These are phyloP conservation scores for Fusarium drepaniforme DNA, from an alignment of 2,329 filamentous ascomycete species.

Conservation along the genomic window DNA sequence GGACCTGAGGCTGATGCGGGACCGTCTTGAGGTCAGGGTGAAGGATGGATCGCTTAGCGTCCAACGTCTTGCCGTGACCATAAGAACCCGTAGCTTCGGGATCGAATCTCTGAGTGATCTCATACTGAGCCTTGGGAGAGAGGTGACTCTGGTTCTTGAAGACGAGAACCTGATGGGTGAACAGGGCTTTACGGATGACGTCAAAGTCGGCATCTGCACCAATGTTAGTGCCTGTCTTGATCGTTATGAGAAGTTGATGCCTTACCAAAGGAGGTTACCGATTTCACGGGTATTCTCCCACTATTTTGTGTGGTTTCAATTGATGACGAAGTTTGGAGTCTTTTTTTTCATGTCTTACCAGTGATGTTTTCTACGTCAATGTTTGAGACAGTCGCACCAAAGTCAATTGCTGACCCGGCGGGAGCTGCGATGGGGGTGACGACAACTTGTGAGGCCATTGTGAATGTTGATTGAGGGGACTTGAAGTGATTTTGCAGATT, in stretches of 20 bases:
- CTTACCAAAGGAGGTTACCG: slow-evolving; percentile 71
- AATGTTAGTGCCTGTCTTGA: slow-evolving; percentile 32
- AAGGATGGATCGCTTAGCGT: slow-evolving; percentile 73
- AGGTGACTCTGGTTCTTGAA: slow-evolving; percentile 76
- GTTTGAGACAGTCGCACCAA: slow-evolving; percentile 71
- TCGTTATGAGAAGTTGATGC: slow-evolving; percentile 4
- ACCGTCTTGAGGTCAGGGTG: slow-evolving; percentile 86
- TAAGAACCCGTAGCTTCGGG: slow-evolving; percentile 73
- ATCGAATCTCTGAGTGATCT: slow-evolving; percentile 81
- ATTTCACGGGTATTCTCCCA: slow-evolving; percentile 69
- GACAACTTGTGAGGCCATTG: slow-evolving; percentile 44
- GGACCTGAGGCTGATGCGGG: slow-evolving; percentile 79
- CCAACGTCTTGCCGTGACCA: slow-evolving; percentile 81
- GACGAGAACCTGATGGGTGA: slow-evolving; percentile 76
- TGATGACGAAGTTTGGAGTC: background rate
- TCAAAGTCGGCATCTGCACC: slow-evolving; percentile 71
- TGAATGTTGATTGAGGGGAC: background rate
- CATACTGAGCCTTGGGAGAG: slow-evolving; percentile 78
- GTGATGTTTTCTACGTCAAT: slow-evolving; percentile 72
- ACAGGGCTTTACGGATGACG: slow-evolving; percentile 73
- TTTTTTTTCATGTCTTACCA: slow-evolving; percentile 58
- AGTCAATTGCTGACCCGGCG: slow-evolving; percentile 60
- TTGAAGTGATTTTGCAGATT: background rate
- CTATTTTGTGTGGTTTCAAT: slow-evolving; percentile 29
- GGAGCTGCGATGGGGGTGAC: slow-evolving; percentile 54